phyloP scores from a whole-genome alignment of 352 stramenopile genomes.

The Globisporangium acanthophoron region DNA sequence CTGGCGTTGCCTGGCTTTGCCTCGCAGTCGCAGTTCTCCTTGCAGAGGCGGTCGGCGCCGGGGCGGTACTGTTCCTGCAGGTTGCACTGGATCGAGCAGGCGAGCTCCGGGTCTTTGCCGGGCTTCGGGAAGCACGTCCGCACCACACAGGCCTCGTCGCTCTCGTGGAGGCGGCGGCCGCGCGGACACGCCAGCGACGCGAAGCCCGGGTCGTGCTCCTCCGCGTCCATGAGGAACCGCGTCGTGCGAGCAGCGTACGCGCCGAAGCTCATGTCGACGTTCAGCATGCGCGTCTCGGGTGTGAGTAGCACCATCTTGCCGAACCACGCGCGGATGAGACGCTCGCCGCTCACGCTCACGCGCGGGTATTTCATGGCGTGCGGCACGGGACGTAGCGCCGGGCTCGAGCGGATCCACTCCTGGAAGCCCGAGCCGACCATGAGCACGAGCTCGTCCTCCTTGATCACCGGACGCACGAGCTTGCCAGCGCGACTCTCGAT shows the following conservation, averaged over 20 bases:
- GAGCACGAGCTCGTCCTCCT: constrained; percentile 47
- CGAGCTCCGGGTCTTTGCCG: constrained; percentile 1
- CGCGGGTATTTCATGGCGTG: constrained; percentile 59
- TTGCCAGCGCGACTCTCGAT: constrained; percentile 24
- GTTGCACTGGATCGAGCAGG: constrained; percentile 12
- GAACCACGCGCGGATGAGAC: constrained; percentile 46
- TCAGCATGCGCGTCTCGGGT: constrained; percentile 35
- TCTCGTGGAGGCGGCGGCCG: neutral
- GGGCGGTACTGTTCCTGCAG: neutral
- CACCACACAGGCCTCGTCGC: neutral
- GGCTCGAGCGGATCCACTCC: constrained; percentile 39
- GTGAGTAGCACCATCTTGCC: constrained; percentile 59
- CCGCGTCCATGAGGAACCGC: constrained; percentile 18
- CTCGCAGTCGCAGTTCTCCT: constrained; percentile 1
- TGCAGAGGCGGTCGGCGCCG: constrained; percentile 1
- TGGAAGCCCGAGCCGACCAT: constrained; percentile 45
- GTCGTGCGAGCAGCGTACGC: constrained; percentile 32
- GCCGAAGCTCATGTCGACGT: constrained; percentile 25
- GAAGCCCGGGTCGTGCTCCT: neutral
- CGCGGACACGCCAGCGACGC: neutral
- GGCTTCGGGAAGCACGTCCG: neutral
- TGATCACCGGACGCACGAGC: constrained; percentile 38
- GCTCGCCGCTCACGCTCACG: constrained; percentile 11
- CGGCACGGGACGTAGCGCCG: constrained; percentile 41
- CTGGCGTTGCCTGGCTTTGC: constrained; percentile 6